Evolutionary conservation across 2,329 filamentous ascomycete genomes (phyloP).

Genomic region (Ophiostoma sp.): DNA sequence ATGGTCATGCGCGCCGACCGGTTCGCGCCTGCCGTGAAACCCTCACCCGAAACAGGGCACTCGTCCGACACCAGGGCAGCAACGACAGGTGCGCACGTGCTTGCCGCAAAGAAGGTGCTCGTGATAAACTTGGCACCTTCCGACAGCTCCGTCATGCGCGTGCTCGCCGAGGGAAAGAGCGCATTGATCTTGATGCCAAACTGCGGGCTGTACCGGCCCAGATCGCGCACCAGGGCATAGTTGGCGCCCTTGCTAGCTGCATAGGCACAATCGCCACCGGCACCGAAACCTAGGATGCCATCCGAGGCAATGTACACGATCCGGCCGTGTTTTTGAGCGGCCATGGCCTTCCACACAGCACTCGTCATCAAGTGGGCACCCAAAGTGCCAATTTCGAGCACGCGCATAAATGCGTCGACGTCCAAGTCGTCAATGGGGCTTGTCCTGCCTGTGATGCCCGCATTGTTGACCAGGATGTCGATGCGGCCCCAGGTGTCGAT

Average conservation of each 20-base stretch:
- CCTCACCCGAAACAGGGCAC: not conserved
- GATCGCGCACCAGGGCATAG: constrained; percentile 2
- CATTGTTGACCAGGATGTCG: not conserved
- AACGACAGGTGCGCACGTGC: not conserved
- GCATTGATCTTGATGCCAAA: constrained; percentile 4
- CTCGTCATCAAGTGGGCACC: not conserved
- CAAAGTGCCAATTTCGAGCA: not conserved
- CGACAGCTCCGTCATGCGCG: not conserved
- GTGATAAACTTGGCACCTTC: not conserved
- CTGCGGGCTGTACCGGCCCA: not conserved
- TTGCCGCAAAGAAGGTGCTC: not conserved
- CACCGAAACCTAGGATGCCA: not conserved
- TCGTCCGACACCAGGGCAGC: not conserved
- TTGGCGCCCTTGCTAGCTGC: not conserved
- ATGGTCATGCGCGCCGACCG: constrained; percentile 1
- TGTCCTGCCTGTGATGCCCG: not conserved
- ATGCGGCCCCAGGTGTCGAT: not conserved
- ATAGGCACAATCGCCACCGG: not conserved
- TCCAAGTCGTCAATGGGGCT: not conserved
- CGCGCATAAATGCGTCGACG: not conserved
- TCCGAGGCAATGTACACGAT: constrained; percentile 5
- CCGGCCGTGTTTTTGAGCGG: not conserved
- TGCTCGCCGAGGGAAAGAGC: not conserved
- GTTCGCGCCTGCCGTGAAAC: not conserved
- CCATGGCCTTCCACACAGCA: not conserved